Conservation (phyloP, 306 rosid species). For the Boehmeria nivea region DNA sequence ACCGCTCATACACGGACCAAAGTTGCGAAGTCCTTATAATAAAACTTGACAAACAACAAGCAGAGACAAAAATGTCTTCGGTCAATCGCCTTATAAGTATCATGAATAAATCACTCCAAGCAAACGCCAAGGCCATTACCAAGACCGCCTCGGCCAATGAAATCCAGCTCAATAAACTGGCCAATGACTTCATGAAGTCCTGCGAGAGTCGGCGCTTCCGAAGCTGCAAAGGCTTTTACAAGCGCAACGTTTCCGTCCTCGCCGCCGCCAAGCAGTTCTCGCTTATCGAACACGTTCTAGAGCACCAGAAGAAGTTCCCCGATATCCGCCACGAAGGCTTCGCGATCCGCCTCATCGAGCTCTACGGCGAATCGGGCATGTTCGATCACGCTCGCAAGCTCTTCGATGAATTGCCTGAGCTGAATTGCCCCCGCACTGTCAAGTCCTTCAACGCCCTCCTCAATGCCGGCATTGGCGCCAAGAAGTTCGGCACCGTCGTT, state of each 20-base stretch:
- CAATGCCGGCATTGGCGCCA: slow-evolving; percentile 22
- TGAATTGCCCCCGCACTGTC: slow-evolving; percentile 29
- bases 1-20: too few species aligned
- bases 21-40: background rate
- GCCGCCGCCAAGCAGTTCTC: slow-evolving; percentile 29
- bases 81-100: slow-evolving; percentile 10
- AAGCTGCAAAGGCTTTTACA: background rate
- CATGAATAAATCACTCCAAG: slow-evolving; percentile 16
- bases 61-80: background rate
- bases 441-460: slow-evolving; percentile 37
- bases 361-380: slow-evolving; percentile 45
- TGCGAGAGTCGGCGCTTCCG: slow-evolving; percentile 25
- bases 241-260: slow-evolving; percentile 25
- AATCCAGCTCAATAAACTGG: slow-evolving; percentile 14
- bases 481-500: slow-evolving; percentile 25
- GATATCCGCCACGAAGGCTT: slow-evolving; percentile 40
- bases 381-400: slow-evolving; percentile 34
- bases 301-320: slow-evolving; percentile 34
- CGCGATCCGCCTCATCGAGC: slow-evolving; percentile 33
- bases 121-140: background rate
- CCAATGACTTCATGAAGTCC: slow-evolving; percentile 26
- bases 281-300: slow-evolving; percentile 39
- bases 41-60: background rate
- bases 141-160: slow-evolving; percentile 7
- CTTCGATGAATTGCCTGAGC: slow-evolving; percentile 48